A percentile compares a stretch with the other conserved stretches of the same genome.
These are phyloP conservation scores for Talaromyces sp. DNA, from an alignment of 2,329 filamentous ascomycete species.

Conservation along the genomic window DNA sequence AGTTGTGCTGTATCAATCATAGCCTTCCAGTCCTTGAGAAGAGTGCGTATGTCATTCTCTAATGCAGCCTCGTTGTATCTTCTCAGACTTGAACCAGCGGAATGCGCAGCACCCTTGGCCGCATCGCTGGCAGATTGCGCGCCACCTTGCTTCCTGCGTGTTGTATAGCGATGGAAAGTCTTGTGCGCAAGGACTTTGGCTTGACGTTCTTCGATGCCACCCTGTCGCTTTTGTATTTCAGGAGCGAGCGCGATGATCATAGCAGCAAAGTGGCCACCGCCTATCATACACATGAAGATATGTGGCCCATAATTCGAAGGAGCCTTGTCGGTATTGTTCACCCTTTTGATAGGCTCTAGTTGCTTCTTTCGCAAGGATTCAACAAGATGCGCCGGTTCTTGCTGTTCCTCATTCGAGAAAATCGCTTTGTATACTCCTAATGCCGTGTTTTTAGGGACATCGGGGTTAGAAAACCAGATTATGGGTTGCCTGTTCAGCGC, in stretches of 20 bases:
- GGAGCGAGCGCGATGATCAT: slow-evolving; percentile 91
- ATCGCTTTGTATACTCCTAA: slow-evolving; percentile 84
- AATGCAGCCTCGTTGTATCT: slow-evolving; percentile 93
- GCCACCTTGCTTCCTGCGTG: slow-evolving; percentile 91
- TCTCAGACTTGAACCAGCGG: slow-evolving; percentile 83
- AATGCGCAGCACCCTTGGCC: slow-evolving; percentile 90
- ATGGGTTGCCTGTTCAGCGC: slow-evolving; percentile 69
- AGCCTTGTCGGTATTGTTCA: slow-evolving; percentile 36
- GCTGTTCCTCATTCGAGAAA: slow-evolving; percentile 70
- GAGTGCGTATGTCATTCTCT: slow-evolving; percentile 77
- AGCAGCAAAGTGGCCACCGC: slow-evolving; percentile 93
- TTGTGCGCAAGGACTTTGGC: slow-evolving; percentile 91
- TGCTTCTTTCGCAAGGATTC: slow-evolving; percentile 75
- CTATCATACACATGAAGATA: slow-evolving; percentile 97
- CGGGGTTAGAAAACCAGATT: slow-evolving; percentile 78
- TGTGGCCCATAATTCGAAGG: slow-evolving; percentile 62
- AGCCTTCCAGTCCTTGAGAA: slow-evolving; percentile 80
- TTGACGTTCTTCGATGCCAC: slow-evolving; percentile 74
- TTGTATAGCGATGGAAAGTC: slow-evolving; percentile 97
- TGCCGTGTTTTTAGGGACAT: slow-evolving; percentile 72
- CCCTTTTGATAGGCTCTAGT: slow-evolving; percentile 56
- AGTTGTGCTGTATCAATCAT: slow-evolving; percentile 82
- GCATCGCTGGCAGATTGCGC: slow-evolving; percentile 92
- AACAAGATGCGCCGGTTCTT: slow-evolving; percentile 61
- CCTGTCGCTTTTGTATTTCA: slow-evolving; percentile 67